These are phyloP conservation scores for Spizellomyces sp. DNA, from an alignment of 192 early-diverging fungal genomes.

Conservation along the genomic window DNA sequence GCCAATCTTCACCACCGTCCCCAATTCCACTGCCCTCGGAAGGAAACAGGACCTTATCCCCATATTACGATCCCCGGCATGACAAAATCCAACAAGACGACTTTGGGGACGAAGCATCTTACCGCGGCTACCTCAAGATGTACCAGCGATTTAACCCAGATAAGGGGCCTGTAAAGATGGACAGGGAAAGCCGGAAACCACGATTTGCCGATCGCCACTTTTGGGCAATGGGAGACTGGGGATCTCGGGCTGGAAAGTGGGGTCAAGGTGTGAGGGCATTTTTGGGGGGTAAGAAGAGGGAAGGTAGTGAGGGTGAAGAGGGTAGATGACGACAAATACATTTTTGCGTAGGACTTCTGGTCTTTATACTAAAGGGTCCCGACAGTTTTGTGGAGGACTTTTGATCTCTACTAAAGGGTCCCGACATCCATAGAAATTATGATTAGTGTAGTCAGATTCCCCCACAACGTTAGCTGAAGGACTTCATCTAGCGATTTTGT, in stretches of 20 bases:
- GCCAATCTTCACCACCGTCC: background rate
- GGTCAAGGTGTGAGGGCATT: slow-evolving; percentile 19
- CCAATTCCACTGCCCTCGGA: background rate
- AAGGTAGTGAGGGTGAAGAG: no score
- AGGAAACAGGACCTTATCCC: background rate
- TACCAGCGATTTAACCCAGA: slow-evolving; percentile 31
- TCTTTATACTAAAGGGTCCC: no score
- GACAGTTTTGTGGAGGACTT: no score
- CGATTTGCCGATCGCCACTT: slow-evolving; percentile 20
- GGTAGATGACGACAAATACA: no score
- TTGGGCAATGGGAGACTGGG: slow-evolving; percentile 34
- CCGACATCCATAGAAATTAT: no score
- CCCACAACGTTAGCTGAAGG: no score
- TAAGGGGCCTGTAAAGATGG: background rate
- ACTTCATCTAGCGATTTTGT: no score
- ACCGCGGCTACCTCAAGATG: slow-evolving; percentile 31
- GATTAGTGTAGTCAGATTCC: no score
- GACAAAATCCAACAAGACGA: slow-evolving; percentile 14
- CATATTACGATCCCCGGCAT: background rate
- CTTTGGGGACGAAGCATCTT: slow-evolving; percentile 43
- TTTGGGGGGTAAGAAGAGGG: background rate
- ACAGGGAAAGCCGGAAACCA: slow-evolving; percentile 4
- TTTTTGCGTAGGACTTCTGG: no score
- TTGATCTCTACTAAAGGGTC: no score
- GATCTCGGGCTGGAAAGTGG: slow-evolving; percentile 17